These are phyloP conservation scores for Lotmaria passim DNA, from an alignment of 208 protist species.

Conservation along the genomic window DNA sequence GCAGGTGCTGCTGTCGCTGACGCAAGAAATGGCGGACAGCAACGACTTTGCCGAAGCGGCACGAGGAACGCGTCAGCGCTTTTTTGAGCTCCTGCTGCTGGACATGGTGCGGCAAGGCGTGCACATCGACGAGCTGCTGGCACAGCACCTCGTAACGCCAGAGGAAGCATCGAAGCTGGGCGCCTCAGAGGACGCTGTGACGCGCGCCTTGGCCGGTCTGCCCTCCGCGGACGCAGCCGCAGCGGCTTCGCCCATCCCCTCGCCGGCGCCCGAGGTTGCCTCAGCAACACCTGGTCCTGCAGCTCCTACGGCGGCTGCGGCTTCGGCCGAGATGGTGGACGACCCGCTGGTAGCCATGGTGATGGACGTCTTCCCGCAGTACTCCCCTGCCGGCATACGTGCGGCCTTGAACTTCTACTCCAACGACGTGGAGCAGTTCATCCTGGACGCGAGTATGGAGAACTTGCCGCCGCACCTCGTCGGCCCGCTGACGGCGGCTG, in stretches of 20 bases:
- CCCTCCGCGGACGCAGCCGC: background rate
- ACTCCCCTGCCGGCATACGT: slow-evolving; percentile 52
- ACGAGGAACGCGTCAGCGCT: slow-evolving; percentile 53
- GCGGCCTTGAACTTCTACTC: slow-evolving; percentile 82
- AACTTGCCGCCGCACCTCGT: slow-evolving; percentile 86
- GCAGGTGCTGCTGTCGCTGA: slow-evolving; percentile 57
- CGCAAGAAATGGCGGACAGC: slow-evolving; percentile 62
- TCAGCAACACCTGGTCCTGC: background rate
- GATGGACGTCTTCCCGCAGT: slow-evolving; percentile 86
- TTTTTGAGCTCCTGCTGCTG: slow-evolving; percentile 73
- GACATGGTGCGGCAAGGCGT: slow-evolving; percentile 82
- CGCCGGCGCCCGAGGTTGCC: background rate
- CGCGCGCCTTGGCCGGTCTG: slow-evolving; percentile 47
- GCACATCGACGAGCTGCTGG: slow-evolving; percentile 69
- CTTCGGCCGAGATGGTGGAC: slow-evolving; percentile 10
- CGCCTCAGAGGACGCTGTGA: slow-evolving; percentile 69
- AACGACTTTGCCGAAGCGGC: slow-evolving; percentile 76
- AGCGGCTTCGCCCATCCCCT: background rate
- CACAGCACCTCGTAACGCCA: slow-evolving; percentile 58
- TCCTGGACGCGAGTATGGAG: slow-evolving; percentile 84
- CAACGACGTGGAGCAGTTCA: slow-evolving; percentile 89
- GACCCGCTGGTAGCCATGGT: slow-evolving; percentile 77
- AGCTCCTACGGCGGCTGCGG: background rate
- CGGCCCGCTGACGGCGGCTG: slow-evolving; percentile 39
- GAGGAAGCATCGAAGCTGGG: slow-evolving; percentile 70